Evolutionary conservation across 805 yeast species (phyloP), one percentile per base, ranked within the genome.

Genomic region (Teunomyces tritomae): DNA sequence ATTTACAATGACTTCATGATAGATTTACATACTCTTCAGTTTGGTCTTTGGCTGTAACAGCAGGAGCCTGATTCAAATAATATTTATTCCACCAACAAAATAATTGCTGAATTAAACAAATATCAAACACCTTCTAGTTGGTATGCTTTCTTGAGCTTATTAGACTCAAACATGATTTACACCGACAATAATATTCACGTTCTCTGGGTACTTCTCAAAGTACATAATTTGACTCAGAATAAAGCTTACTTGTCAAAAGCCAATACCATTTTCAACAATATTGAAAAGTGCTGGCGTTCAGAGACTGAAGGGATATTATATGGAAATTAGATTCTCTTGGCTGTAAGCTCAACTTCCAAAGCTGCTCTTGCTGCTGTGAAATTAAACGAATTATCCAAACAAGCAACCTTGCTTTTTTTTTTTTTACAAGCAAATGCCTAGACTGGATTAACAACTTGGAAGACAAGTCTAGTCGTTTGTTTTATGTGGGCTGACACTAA

Each of bases 131-230:
- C 45, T 9, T 35, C 26, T 14, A 52, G 57, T 11, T 51, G 56
- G 54, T 52, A 49, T 26, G 48, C 56, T 3, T 40, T n/a, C n/a
- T n/a, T 54, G 1, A 27, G 44, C 20, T 48, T 52, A 4, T 49
- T 49, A 6, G 49, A 49, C 33, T 47, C 49, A 36, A 39, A 39
- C 29, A 54, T 49, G 24, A 44, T 48, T 7, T 54, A 52, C 39
- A 48, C 53, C 11, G 57, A 54, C 14, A 56, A 54, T 44, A 50
- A 52, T 35, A 47, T 52, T 17, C 56, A 54, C 44, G 49, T 52
- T 8, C 20, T 52, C 33, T 52, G 56, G 56, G 55, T 44, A 16
- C 45, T 45, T 36, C 42, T 48, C 30, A 51, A 49, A 2, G 51
- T 55, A 4, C 52, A 49, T 37, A 45, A 45, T n/a, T 14, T 26